Percentiles rank a stretch among this genome's conserved stretches.
Conservation (phyloP, 257 asterid species). For the Solanum tacnaense region DNA sequence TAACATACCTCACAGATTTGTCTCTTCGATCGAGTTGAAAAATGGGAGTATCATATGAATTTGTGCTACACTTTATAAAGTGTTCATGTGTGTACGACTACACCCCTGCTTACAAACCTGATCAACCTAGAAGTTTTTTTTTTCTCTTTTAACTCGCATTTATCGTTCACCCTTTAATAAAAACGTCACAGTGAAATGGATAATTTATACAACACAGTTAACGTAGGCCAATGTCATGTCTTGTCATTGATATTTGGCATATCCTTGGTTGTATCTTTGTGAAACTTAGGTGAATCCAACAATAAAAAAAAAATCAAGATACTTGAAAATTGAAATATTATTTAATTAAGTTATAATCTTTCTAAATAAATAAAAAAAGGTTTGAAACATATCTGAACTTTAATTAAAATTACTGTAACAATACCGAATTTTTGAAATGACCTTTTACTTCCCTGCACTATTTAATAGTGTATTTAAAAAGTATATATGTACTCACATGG, state of each 20-base stretch:
- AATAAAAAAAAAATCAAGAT: too few species aligned
- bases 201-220: too few species aligned
- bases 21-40: background rate
- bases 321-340: too few species aligned
- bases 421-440: too few species aligned
- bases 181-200: too few species aligned
- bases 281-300: background rate
- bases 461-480: too few species aligned
- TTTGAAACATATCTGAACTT: too few species aligned
- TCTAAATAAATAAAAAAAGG: too few species aligned
- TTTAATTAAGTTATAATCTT: too few species aligned
- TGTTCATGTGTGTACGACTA: background rate
- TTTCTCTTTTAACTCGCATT: background rate
- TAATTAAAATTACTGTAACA: accelerated
- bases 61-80: background rate
- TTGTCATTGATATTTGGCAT: background rate
- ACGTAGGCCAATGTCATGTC: background rate
- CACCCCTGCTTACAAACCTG: background rate
- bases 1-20: background rate
- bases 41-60: background rate
- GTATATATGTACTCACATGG: too few species aligned
- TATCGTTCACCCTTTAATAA: background rate
- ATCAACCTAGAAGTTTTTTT: background rate
- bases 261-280: background rate
- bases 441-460: accelerated